phyloP scores from a whole-genome alignment of 2,329 filamentous ascomycete genomes.

The Paracoccidioides brasiliensis region DNA sequence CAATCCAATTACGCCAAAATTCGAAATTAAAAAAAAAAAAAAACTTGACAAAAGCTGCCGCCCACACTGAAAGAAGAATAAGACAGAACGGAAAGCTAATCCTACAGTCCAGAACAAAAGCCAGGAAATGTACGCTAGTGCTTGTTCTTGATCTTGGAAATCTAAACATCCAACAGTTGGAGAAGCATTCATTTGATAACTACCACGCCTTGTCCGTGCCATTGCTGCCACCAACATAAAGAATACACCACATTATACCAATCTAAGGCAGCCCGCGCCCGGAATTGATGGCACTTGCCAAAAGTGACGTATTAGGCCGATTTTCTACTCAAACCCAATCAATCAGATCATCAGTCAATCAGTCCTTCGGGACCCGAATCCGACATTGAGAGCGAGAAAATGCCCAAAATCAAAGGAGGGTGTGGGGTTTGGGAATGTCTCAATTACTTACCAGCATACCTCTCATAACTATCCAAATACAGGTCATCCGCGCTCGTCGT shows the following conservation, averaged over 20 bases:
- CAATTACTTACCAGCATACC: slow-evolving; percentile 41
- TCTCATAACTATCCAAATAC: slow-evolving; percentile 54
- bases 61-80: not conserved
- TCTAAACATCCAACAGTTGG: not conserved
- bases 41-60: not conserved
- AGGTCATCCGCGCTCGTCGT: slow-evolving; percentile 55
- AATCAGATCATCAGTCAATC: slow-evolving; percentile 5
- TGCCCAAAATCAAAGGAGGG: no score
- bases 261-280: slow-evolving; percentile 39
- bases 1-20: not conserved
- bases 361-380: not conserved
- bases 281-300: slow-evolving; percentile 48
- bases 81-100: not conserved
- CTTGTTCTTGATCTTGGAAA: not conserved
- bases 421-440: no score
- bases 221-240: not conserved
- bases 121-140: not conserved
- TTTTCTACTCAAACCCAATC: slow-evolving; percentile 35
- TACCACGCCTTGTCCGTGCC: not conserved
- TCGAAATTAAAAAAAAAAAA: not conserved
- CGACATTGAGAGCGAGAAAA: not conserved
- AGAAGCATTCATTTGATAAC: not conserved
- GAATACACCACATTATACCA: not conserved
- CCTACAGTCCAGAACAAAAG: not conserved
- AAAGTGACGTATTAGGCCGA: slow-evolving; percentile 43